A percentile compares a stretch with the other conserved stretches of the same genome.
These are phyloP conservation scores for Conticribra weissflogii DNA, from an alignment of 108 stramenopile species.

Conservation along the genomic window DNA sequence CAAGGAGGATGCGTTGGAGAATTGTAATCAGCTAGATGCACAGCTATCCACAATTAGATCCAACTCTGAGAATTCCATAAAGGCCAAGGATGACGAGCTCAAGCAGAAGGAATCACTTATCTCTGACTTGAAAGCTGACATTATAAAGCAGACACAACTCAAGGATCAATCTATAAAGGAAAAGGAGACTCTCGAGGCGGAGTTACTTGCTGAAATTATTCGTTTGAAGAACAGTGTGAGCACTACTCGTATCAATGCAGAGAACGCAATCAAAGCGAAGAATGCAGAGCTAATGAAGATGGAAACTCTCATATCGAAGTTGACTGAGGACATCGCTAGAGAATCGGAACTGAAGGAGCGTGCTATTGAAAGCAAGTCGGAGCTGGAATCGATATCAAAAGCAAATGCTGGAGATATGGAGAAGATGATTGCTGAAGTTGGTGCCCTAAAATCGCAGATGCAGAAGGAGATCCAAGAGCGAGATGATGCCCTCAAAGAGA, in stretches of 20 bases:
- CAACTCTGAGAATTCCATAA: constrained; percentile 5
- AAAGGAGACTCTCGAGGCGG: constrained; percentile 22
- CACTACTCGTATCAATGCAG: constrained; percentile 11
- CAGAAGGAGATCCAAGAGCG: constrained; percentile 3
- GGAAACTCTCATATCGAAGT: constrained; percentile 3
- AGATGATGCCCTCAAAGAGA: constrained; percentile 9
- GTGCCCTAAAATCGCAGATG: background rate
- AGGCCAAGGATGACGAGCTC: constrained; percentile 13
- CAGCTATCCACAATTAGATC: constrained; percentile 12
- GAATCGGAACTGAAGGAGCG: background rate
- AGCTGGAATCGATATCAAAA: background rate
- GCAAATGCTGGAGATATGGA: background rate
- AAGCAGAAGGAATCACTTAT: constrained; percentile 25
- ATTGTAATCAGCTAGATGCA: constrained; percentile 20
- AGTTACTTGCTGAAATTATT: constrained; percentile 17
- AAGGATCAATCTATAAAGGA: constrained; percentile 38
- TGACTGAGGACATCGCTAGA: constrained; percentile 1
- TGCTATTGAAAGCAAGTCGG: background rate
- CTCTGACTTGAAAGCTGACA: constrained; percentile 28
- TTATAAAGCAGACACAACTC: constrained; percentile 19
- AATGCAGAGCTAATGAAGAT: constrained; percentile 21
- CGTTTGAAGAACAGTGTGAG: constrained; percentile 20
- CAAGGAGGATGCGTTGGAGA: constrained; percentile 27
- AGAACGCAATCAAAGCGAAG: constrained; percentile 10
- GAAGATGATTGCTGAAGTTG: background rate